These are phyloP conservation scores for Jasminum sambac DNA, from an alignment of 257 asterid genomes.

Conservation along the genomic window DNA sequence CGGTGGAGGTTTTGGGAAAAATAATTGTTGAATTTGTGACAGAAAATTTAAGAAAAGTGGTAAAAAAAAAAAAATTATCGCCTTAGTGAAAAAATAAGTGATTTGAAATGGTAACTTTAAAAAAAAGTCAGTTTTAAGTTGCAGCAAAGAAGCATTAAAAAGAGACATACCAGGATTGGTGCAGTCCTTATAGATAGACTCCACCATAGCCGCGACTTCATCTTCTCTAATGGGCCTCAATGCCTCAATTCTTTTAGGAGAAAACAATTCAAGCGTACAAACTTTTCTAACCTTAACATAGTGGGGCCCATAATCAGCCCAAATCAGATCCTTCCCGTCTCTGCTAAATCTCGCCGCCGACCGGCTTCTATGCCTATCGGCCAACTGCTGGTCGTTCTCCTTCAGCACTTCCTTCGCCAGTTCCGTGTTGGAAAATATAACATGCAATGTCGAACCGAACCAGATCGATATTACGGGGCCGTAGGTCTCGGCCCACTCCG, in stretches of 20 bases:
- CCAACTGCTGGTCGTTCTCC: constrained; percentile 81
- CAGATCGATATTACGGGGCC: constrained; percentile 77
- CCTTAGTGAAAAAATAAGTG: too few relatives aligned
- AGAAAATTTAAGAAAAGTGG: too few relatives aligned
- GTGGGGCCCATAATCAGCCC: constrained; percentile 89
- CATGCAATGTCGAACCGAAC: constrained; percentile 70
- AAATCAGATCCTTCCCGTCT: constrained; percentile 72
- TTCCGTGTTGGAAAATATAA: constrained; percentile 54
- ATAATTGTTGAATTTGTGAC: too few relatives aligned
- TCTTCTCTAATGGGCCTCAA: constrained; percentile 75
- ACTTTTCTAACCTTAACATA: constrained; percentile 74
- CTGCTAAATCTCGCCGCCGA: constrained; percentile 76
- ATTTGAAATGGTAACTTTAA: too few relatives aligned
- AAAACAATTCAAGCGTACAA: constrained; percentile 67
- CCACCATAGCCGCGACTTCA: constrained; percentile 73
- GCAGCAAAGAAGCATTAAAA: neutral
- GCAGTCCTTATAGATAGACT: constrained; percentile 54
- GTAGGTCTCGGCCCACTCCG: constrained; percentile 65
- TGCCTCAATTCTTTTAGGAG: constrained; percentile 60
- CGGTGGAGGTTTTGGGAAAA: too few relatives aligned
- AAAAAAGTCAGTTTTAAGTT: too few relatives aligned
- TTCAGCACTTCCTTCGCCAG: constrained; percentile 67
- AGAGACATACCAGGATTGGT: constrained; percentile 38
- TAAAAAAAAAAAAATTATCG: too few relatives aligned
- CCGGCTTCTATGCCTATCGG: constrained; percentile 70